Base-by-base conservation (phyloP, 2,329 filamentous ascomycete genomes). In the Lasiodiplodia citricola region DNA sequence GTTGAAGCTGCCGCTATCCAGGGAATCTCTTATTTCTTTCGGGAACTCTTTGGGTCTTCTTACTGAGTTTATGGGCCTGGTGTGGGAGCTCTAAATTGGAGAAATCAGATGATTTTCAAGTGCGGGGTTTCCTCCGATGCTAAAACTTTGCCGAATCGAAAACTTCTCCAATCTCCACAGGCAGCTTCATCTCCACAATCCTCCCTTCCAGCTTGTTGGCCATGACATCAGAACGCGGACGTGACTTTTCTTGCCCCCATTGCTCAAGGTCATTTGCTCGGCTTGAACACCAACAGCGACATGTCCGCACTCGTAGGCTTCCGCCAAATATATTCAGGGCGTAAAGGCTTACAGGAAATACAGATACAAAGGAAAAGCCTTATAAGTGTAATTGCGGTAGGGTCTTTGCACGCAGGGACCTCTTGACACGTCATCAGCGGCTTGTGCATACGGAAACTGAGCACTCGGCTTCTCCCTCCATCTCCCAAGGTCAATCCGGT, bases 291-390 rank as follows among this genome's bases (percentile, higher is more conserved):
- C 66, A 76, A 67, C 75, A 72, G 31, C 74, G 74, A 57, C 75
- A 77, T 70, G 70, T 75, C 67, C 75, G 75, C 68, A 77, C 75
- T n/a, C 75, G 75, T 76, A 69, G 50, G 64, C 63, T 52, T 50
- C 25, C 44, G 25, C 60, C 28, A 37, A 69, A 55, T 63, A 38
- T 16, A 23, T 13, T 60, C 8, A 64, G 55, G 60, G 60, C 71
- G 73, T 21, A 44, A 2, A 18, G 2, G 10, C 37, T 62, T 47
- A 47, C n/a, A 62, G 21, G 47, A 74, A 68, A 63, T 57, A 37
- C 63, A 77, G 75, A 77, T 68, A 77, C 75, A 11, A 70, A 75
- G 68, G 75, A 77, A 51, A 77, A 77, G 67, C 75, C 75, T 2
- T 77, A 74, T 67, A 63, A 68, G 44, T 77, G 75, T 69, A 70